Percentiles rank a stretch among this genome's conserved stretches.
These are phyloP conservation scores for Paraurostyla sp. DNA, from an alignment of 73 alveolate genomes.

Conservation along the genomic window DNA sequence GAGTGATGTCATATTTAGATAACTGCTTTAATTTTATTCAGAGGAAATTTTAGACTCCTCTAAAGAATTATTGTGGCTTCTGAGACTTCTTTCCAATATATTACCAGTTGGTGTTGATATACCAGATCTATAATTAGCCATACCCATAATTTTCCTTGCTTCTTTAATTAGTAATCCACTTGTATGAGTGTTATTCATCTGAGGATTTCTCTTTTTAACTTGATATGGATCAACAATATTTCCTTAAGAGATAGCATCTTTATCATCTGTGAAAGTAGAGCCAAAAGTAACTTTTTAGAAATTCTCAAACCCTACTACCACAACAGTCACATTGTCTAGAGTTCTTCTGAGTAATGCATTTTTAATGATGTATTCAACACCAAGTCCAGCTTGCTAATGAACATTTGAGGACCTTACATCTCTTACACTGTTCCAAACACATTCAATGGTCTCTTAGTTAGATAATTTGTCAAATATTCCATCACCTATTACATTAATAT, in stretches of 20 bases:
- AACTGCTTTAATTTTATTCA: neutral
- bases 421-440: conserved; percentile 79
- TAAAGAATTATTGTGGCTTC: neutral
- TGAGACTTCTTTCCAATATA: conserved; percentile 22
- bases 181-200: conserved; percentile 30
- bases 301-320: conserved; percentile 87
- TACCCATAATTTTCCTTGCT: neutral
- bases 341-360: conserved; percentile 92
- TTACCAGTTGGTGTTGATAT: conserved; percentile 23
- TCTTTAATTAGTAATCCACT: conserved; percentile 30
- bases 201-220: conserved; percentile 2
- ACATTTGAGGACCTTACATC: conserved; percentile 72
- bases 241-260: neutral
- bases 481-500: conserved; percentile 78
- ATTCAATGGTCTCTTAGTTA: conserved; percentile 79
- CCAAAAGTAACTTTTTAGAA: conserved; percentile 39
- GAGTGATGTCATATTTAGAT: neutral
- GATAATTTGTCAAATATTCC: conserved; percentile 89
- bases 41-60: conserved; percentile 37
- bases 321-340: conserved; percentile 97
- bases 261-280: conserved; percentile 33
- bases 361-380: conserved; percentile 95
- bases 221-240: neutral
- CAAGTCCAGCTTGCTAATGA: conserved; percentile 94
- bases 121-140: neutral